A percentile compares a stretch with the other conserved stretches of the same genome.
These are phyloP conservation scores for Flammula alnicola DNA, from an alignment of 1,284 basidiomycete species.

Conservation along the genomic window DNA sequence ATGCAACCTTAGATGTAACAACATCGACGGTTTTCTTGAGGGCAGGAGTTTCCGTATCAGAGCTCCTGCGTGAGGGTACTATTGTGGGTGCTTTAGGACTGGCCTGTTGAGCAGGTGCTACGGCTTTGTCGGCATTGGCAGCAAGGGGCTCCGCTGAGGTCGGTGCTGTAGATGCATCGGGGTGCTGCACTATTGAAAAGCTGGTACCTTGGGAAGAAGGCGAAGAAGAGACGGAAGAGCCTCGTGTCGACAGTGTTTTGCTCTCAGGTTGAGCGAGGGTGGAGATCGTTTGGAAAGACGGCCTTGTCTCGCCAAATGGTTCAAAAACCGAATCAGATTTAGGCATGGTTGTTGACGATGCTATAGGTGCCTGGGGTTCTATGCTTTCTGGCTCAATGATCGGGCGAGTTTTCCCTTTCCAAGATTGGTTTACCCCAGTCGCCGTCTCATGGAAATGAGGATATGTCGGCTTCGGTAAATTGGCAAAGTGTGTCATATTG, in stretches of 20 bases:
- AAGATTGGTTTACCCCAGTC: neutral
- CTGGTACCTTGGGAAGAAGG: conserved; percentile 3
- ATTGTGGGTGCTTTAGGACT: neutral
- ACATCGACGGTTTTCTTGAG: no score
- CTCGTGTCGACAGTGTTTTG: neutral
- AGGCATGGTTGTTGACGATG: neutral
- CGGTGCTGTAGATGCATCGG: conserved; percentile 15
- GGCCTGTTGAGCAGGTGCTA: neutral
- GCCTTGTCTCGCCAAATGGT: conserved; percentile 1
- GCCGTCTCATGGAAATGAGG: neutral
- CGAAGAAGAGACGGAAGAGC: conserved; percentile 4
- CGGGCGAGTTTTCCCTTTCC: conserved; percentile 3
- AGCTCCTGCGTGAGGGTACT: no score
- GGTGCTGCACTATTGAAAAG: conserved; percentile 7
- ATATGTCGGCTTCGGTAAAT: neutral
- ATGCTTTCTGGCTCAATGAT: neutral
- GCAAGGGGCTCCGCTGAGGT: conserved; percentile 20
- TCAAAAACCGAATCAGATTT: conserved; percentile 3
- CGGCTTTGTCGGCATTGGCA: conserved; percentile 7
- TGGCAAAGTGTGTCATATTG: conserved; percentile 10
- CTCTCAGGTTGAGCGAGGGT: neutral
- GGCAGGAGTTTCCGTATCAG: no score
- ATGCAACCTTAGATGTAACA: no score
- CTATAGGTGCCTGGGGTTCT: neutral
- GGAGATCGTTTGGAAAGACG: neutral